These are phyloP conservation scores for Pseudocercospora vitis DNA, from an alignment of 2,329 filamentous ascomycete species.

Conservation along the genomic window DNA sequence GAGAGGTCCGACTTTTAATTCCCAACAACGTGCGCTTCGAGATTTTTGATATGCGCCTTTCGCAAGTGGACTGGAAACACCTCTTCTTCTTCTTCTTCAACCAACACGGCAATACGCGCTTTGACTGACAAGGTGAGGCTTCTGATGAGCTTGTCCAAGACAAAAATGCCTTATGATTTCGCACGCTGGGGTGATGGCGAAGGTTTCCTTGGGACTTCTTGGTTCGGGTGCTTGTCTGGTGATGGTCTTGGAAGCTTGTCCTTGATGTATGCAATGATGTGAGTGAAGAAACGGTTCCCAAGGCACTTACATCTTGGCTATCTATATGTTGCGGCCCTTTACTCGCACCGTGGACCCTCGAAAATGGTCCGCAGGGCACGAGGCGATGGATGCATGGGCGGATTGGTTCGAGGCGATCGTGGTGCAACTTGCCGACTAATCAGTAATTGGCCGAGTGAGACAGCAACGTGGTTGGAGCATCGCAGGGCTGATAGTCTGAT, in stretches of 20 bases:
- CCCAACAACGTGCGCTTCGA: not conserved
- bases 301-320: constrained; percentile 2
- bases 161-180: not conserved
- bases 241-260: not conserved
- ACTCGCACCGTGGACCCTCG: constrained; percentile 1
- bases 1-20: not conserved
- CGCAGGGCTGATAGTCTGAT: not conserved
- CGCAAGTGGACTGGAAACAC: no score
- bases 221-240: not conserved
- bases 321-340: constrained; percentile 9
- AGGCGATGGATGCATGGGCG: not conserved
- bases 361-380: constrained; percentile 7
- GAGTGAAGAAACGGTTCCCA: not conserved
- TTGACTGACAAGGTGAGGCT: not conserved
- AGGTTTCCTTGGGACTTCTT: no score
- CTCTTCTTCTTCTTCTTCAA: no score
- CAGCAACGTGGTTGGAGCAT: constrained; percentile 1
- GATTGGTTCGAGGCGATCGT: not conserved
- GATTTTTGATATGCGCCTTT: not conserved
- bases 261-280: not conserved
- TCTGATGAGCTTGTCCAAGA: not conserved
- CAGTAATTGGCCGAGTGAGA: constrained; percentile 5
- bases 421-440: constrained; percentile 6
- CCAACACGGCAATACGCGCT: not conserved
- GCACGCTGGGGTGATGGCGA: not conserved